Evolutionary conservation across 805 yeast genomes (phyloP).

Genomic region (Candida orba): DNA sequence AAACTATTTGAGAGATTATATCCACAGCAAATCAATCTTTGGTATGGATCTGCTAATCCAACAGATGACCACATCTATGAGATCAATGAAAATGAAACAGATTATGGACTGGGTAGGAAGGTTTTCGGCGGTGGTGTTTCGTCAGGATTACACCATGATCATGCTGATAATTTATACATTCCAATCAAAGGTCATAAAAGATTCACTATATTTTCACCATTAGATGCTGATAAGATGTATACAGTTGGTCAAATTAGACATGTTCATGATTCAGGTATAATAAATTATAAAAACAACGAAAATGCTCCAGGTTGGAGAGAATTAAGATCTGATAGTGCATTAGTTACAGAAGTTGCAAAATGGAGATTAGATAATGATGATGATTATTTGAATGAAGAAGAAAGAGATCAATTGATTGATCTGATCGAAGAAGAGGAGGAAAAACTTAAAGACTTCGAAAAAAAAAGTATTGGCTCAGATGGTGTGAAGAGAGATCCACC

Average conservation of each 20-base stretch:
- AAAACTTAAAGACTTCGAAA: slow-evolving; percentile 11
- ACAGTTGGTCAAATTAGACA: slow-evolving; percentile 57
- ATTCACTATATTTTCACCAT: slow-evolving; percentile 61
- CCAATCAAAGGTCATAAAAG: slow-evolving; percentile 54
- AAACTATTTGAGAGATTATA: slow-evolving; percentile 34
- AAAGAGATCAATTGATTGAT: slow-evolving; percentile 19
- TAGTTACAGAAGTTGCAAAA: slow-evolving; percentile 39
- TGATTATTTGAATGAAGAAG: slow-evolving; percentile 14
- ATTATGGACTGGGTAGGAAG: slow-evolving; percentile 43
- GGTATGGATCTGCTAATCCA: slow-evolving; percentile 48
- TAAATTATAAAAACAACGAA: slow-evolving; percentile 50
- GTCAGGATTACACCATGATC: slow-evolving; percentile 76
- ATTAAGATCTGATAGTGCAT: slow-evolving; percentile 56
- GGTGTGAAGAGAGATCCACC: slow-evolving; percentile 48
- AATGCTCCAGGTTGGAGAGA: slow-evolving; percentile 59
- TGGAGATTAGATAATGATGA: slow-evolving; percentile 33
- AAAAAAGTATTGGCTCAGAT: slow-evolving; percentile 12
- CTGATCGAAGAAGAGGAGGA: slow-evolving; percentile 26
- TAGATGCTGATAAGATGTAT: slow-evolving; percentile 48
- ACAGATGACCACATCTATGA: slow-evolving; percentile 9
- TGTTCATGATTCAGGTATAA: slow-evolving; percentile 55
- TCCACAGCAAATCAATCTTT: slow-evolving; percentile 68
- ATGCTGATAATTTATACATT: slow-evolving; percentile 68
- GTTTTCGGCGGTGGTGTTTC: slow-evolving; percentile 56
- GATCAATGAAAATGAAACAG: slow-evolving; percentile 16